phyloP scores from a whole-genome alignment of 441 rosid species.

The Populus hybrid region DNA sequence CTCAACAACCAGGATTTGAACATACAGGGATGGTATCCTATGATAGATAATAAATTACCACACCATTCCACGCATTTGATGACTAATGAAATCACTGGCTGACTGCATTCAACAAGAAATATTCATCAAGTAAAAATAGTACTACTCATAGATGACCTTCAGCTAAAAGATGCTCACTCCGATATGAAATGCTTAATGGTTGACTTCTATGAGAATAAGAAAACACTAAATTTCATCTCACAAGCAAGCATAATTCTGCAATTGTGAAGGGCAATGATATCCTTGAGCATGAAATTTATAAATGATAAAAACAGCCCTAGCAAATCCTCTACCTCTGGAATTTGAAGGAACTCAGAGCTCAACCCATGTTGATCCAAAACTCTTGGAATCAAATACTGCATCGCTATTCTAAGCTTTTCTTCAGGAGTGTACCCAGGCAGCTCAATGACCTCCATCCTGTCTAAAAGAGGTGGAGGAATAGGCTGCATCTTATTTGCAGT shows the following conservation, averaged over 20 bases:
- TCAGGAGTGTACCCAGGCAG: slow-evolving; percentile 97
- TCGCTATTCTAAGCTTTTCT: slow-evolving; percentile 91
- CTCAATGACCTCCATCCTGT: slow-evolving; percentile 98
- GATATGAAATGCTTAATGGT: not conserved
- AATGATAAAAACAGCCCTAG: not conserved
- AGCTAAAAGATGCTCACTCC: not conserved
- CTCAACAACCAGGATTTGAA: not conserved
- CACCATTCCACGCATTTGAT: not conserved
- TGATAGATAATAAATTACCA: not conserved
- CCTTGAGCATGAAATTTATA: not conserved
- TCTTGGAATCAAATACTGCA: slow-evolving; percentile 90
- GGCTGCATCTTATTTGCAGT: slow-evolving; percentile 94
- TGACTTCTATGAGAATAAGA: not conserved
- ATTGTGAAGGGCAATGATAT: not conserved
- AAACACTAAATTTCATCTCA: not conserved
- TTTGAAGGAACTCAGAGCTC: slow-evolving; percentile 83
- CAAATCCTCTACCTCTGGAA: slow-evolving; percentile 73
- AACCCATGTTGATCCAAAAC: slow-evolving; percentile 98
- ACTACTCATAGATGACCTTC: not conserved
- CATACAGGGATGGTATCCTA: not conserved
- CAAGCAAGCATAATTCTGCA: not conserved
- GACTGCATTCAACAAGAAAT: not conserved
- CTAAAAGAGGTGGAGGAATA: slow-evolving; percentile 91
- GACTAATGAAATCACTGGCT: not conserved
- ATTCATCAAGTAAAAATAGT: not conserved